These are phyloP conservation scores for Capronia americana DNA, from an alignment of 2,329 filamentous ascomycete species.

Conservation along the genomic window DNA sequence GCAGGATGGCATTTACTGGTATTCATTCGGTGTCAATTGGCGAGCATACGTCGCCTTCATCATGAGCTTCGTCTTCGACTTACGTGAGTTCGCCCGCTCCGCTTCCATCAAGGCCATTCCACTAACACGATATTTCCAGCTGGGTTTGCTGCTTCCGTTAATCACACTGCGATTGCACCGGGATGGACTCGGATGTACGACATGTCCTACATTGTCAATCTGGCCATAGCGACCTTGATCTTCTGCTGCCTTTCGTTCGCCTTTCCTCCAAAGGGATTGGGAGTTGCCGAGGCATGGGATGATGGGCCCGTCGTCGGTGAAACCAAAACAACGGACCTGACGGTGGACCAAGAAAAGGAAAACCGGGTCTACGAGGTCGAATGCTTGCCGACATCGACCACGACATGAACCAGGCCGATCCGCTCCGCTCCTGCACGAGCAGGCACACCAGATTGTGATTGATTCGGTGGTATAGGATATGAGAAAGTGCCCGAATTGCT, in stretches of 20 bases:
- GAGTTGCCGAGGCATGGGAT: conserved; percentile 2
- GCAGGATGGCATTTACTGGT: conserved; percentile 20
- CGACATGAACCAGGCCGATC: neutral
- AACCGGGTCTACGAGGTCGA: conserved; percentile 3
- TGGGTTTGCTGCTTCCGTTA: conserved; percentile 2
- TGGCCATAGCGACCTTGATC: conserved; percentile 5
- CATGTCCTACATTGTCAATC: conserved; percentile 12
- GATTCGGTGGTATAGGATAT: too few relatives aligned
- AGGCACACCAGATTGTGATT: too few relatives aligned
- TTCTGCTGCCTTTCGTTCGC: conserved; percentile 10
- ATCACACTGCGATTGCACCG: neutral
- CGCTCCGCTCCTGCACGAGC: too few relatives aligned
- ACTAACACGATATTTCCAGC: neutral
- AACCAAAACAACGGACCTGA: neutral
- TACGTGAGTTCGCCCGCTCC: conserved; percentile 8
- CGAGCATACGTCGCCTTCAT: conserved; percentile 16
- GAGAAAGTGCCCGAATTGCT: too few relatives aligned
- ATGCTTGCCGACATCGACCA: neutral
- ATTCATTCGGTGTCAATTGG: conserved; percentile 13
- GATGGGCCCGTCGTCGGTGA: neutral
- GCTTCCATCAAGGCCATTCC: too few relatives aligned
- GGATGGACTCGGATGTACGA: conserved; percentile 10
- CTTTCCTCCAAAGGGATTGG: conserved; percentile 9
- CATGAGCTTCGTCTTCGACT: conserved; percentile 9
- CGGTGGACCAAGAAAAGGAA: neutral